Evolutionary conservation across 352 stramenopile species (phyloP), one percentile per base, ranked within the genome.

Genomic region (Phytophthora boehmeriae): DNA sequence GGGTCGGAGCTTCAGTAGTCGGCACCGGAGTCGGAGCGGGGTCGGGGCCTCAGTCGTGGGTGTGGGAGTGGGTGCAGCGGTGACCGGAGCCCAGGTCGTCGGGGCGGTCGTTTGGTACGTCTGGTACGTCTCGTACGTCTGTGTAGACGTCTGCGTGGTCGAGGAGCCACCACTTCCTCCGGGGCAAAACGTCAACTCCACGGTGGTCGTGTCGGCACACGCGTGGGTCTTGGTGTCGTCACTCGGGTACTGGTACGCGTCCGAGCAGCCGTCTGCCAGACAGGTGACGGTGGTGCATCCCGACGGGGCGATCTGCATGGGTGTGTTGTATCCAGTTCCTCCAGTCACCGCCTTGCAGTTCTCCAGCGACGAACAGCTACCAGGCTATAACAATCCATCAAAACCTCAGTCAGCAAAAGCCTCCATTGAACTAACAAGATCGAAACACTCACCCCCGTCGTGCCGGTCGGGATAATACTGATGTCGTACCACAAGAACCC

Each of bases 241-340:
- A 23, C 32, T 69, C 1, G 81, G 81, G 54, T 71, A 91, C 44
- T 86, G 66, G 53, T 91, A 89, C 23, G 76, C 81, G 36, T 87
- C 78, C 9, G 59, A 43, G 46, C 78, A 88, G 32, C 78, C 69
- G 30, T 80, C 52, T 16, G 48, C 48, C 1, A 66, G 55, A 39
- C 80, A 88, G n/a, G 61, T 68, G 50, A 90, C 52, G 19, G 57
- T 59, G 27, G 56, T 57, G 62, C 81, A 90, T 22, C 69, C 68
- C 1, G 47, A 51, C 25, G 80, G 77, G 4, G 43, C 54, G 60
- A 89, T 83, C n/a, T 76, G 68, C 60, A 89, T 72, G 30, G 75
- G 45, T n/a, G 74, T 74, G 54, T 89, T 88, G 69, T 71, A 89
- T 19, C 80, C 80, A 14, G 54, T 57, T 22, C 77, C 78, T 17